A percentile compares a stretch with the other conserved stretches of the same genome.
phyloP scores from a whole-genome alignment of 148 eudicot species.

The Simmondsia chinensis region DNA sequence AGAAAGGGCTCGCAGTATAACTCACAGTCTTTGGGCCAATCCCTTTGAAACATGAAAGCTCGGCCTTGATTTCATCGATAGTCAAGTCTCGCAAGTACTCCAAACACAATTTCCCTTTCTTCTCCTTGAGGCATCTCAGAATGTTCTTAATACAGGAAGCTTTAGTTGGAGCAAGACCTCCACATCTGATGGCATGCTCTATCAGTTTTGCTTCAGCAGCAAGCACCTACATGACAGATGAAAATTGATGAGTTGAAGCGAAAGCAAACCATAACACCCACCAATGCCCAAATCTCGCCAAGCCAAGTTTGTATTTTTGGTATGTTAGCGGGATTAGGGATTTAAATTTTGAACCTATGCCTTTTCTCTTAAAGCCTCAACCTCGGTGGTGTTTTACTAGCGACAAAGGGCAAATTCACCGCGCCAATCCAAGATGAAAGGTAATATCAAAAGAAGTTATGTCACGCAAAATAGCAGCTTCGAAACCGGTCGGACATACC shows the following conservation, averaged over 20 bases:
- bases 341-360: too few relatives aligned
- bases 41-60: slow-evolving; percentile 80
- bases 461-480: too few relatives aligned
- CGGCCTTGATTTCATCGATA: slow-evolving; percentile 57
- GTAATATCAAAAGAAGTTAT: too few relatives aligned
- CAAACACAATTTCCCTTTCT: slow-evolving; percentile 61
- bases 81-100: slow-evolving; percentile 71
- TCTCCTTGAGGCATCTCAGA: slow-evolving; percentile 47
- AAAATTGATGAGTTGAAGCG: background rate
- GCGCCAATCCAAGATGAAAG: too few relatives aligned
- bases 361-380: too few relatives aligned
- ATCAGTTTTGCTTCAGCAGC: slow-evolving; percentile 50
- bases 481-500: background rate
- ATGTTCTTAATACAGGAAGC: slow-evolving; percentile 67
- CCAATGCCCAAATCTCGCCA: too few relatives aligned
- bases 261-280: background rate
- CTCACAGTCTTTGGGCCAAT: slow-evolving; percentile 88
- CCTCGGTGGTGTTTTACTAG: too few relatives aligned
- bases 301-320: too few relatives aligned
- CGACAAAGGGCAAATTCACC: too few relatives aligned
- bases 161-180: slow-evolving; percentile 83
- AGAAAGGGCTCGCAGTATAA: background rate
- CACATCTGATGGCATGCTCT: slow-evolving; percentile 84
- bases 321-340: too few relatives aligned
- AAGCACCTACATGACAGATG: slow-evolving; percentile 43